Conservation (phyloP, 352 stramenopile genomes). For the Blastocystis hominis region DNA sequence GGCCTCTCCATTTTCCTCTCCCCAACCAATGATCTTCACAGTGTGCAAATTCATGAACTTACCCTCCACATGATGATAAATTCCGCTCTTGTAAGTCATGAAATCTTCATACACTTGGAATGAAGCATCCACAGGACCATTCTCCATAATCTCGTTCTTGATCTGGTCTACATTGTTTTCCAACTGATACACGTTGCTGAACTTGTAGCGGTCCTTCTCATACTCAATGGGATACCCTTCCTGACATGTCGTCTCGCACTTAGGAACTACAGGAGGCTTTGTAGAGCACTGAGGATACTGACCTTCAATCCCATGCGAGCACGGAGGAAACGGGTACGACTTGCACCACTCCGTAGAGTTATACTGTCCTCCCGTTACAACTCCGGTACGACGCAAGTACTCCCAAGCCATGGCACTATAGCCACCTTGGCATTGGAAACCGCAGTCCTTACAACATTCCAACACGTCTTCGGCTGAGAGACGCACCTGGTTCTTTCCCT, state of each 20-base stretch:
- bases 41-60: slow-evolving; percentile 60
- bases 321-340: slow-evolving; percentile 64
- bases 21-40: slow-evolving; percentile 63
- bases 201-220: slow-evolving; percentile 62
- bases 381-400: slow-evolving; percentile 62
- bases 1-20: slow-evolving; percentile 60
- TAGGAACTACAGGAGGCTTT: slow-evolving; percentile 35
- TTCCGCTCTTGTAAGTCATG: slow-evolving; percentile 62
- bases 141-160: slow-evolving; percentile 31
- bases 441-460: slow-evolving; percentile 63
- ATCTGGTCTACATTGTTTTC: slow-evolving; percentile 61
- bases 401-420: slow-evolving; percentile 64
- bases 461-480: slow-evolving; percentile 65
- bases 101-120: slow-evolving; percentile 67
- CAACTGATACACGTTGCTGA: slow-evolving; percentile 58
- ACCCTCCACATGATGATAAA: slow-evolving; percentile 63
- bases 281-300: slow-evolving; percentile 54
- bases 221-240: slow-evolving; percentile 59
- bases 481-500: slow-evolving; percentile 33
- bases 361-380: slow-evolving; percentile 63
- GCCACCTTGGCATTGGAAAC: slow-evolving; percentile 65
- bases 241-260: slow-evolving; percentile 29
- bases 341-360: slow-evolving; percentile 62
- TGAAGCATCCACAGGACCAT: slow-evolving; percentile 53
- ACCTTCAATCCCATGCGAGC: slow-evolving; percentile 64